phyloP scores from a whole-genome alignment of 495 filamentous ascomycete species.

The Penicillium samsonianum region DNA sequence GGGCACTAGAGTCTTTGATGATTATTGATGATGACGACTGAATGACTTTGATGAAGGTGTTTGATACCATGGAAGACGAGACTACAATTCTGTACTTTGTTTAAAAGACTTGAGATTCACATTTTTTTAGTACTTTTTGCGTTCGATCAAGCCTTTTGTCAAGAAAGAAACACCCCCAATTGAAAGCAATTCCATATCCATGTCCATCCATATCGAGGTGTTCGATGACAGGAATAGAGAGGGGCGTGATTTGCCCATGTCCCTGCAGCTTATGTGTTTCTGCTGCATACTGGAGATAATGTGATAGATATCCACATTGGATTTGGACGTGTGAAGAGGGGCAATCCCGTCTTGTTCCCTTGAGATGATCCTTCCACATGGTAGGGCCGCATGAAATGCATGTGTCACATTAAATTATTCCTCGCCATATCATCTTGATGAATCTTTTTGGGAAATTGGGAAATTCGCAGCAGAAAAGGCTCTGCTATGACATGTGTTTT shows the following conservation, averaged over 20 bases:
- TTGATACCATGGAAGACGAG: conserved; percentile 8
- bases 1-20: conserved; percentile 9
- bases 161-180: background rate
- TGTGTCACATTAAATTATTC: background rate
- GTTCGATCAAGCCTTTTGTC: background rate
- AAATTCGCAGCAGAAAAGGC: background rate
- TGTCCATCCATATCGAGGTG: background rate
- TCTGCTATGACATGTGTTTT: conserved; percentile 4
- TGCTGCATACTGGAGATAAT: conserved; percentile 1
- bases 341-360: background rate
- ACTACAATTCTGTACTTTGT: background rate
- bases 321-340: background rate
- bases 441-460: background rate
- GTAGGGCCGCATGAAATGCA: background rate
- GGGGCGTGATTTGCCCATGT: background rate
- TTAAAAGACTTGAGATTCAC: conserved; percentile 8
- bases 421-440: background rate
- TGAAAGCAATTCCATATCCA: conserved; percentile 1
- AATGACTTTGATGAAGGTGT: conserved; percentile 9
- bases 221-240: background rate
- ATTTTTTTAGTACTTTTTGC: background rate
- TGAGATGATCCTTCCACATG: conserved; percentile 6
- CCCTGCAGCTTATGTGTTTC: background rate
- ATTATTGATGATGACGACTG: conserved; percentile 19
- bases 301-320: background rate